These are phyloP conservation scores for Ogataea minuta DNA, from an alignment of 805 yeast species.

Conservation along the genomic window DNA sequence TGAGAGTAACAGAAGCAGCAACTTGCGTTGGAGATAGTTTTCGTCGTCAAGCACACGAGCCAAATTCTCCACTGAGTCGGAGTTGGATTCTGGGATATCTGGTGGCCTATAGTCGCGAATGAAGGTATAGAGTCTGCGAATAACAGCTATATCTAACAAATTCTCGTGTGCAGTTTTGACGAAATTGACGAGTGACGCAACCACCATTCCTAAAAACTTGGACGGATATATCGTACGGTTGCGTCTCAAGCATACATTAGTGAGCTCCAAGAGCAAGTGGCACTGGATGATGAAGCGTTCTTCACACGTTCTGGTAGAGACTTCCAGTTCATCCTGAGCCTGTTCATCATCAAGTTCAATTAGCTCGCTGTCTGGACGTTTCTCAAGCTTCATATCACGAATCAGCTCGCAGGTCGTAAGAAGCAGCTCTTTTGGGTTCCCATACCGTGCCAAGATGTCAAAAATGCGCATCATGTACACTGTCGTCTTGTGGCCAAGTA, in stretches of 20 bases:
- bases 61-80: constrained; percentile 41
- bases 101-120: constrained; percentile 57
- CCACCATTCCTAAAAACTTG: constrained; percentile 68
- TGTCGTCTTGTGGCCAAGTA: not conserved
- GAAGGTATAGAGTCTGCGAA: constrained; percentile 64
- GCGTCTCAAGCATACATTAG: constrained; percentile 54
- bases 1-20: constrained; percentile 63
- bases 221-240: constrained; percentile 76
- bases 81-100: constrained; percentile 37
- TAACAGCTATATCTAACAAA: constrained; percentile 37
- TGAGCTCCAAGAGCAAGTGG: constrained; percentile 65
- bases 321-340: not conserved
- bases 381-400: constrained; percentile 29
- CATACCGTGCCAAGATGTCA: constrained; percentile 61
- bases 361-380: constrained; percentile 4
- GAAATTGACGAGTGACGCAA: constrained; percentile 55
- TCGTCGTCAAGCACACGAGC: constrained; percentile 50
- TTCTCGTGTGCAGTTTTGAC: constrained; percentile 40
- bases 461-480: constrained; percentile 45
- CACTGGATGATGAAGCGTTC: constrained; percentile 53
- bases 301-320: constrained; percentile 1
- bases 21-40: constrained; percentile 57
- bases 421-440: constrained; percentile 80
- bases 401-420: constrained; percentile 69
- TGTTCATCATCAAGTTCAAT: constrained; percentile 16